Evolutionary conservation across 306 rosid species (phyloP), one percentile per base, ranked within the genome.

Genomic region (Citrullus amarus): DNA sequence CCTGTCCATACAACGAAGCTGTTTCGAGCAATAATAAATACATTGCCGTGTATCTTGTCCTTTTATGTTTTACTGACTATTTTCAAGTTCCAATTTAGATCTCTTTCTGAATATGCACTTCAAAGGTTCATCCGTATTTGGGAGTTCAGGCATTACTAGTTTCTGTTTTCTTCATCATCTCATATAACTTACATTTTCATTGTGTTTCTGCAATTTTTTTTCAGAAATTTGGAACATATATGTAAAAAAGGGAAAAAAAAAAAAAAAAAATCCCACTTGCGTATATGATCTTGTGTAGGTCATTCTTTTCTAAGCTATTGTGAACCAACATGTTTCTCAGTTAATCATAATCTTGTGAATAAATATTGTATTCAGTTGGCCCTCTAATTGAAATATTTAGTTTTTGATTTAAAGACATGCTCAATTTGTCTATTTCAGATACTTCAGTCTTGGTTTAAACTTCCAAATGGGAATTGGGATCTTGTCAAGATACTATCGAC

Each of bases 361-460:
- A n/a, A 30, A 3, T 30, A 73, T 73, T 50, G 25, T 32, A 32
- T 73, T 51, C 46, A 8, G 16, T 73, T 30, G 61, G 20, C 78
- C 20, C 6, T 53, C 78, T 30, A 22, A 46, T 32, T 11, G 58
- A 71, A 48, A 50, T 71, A 48, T 48, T 28, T 30, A 51, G 16
- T 73, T 16, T 73, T 73, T 51, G 46, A 51, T 73, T 16, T 54
- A 1, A 73, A 25, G 48, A 18, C 28, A 41, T 53, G 30, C 48
- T 73, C 25, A 73, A 30, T 59, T 53, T 73, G 8, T 73, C 61
- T 17, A 53, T 53, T 73, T 85, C 99, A 91, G 98, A 90, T 88
- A 88, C 85, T 90, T 71, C 97, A 91, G 60, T 95, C 88, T 62
- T 95, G 99, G 99, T 85, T 88, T 85, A 96, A 91, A 88, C 98